Conservation (phyloP, 768 basidiomycete species). For the Boletellus ananiceps region DNA sequence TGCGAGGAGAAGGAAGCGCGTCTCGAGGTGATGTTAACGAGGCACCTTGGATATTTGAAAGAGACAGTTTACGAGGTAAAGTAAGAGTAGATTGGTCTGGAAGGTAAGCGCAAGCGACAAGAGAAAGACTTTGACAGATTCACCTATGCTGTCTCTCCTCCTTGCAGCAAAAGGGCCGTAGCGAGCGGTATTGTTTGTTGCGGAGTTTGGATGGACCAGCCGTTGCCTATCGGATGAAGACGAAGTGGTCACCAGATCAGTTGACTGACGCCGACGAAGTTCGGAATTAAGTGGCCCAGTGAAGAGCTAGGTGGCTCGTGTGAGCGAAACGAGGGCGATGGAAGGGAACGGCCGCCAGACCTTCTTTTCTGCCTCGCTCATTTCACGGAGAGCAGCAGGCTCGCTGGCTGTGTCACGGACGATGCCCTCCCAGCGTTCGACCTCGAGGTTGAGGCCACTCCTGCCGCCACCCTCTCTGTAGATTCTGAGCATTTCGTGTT, state of each 20-base stretch:
- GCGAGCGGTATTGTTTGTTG: constrained; percentile 51
- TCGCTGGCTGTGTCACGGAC: constrained; percentile 71
- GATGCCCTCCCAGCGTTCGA: constrained; percentile 87
- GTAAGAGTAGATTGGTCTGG: constrained; percentile 56
- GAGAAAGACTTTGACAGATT: constrained; percentile 1
- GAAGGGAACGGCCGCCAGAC: constrained; percentile 37
- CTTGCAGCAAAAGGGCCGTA: constrained; percentile 55
- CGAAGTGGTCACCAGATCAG: constrained; percentile 62
- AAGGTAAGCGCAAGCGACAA: constrained; percentile 10
- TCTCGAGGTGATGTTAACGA: constrained; percentile 59
- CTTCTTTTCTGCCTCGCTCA: constrained; percentile 85
- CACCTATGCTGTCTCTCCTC: constrained; percentile 70
- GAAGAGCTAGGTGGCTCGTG: constrained; percentile 57
- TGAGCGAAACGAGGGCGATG: constrained; percentile 21
- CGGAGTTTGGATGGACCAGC: constrained; percentile 45
- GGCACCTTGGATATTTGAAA: constrained; percentile 52
- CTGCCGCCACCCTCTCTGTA: constrained; percentile 76
- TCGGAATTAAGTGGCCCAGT: constrained; percentile 80
- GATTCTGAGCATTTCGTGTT: constrained; percentile 78
- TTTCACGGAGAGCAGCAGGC: constrained; percentile 73
- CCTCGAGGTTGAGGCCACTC: constrained; percentile 74
- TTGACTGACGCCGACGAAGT: constrained; percentile 79
- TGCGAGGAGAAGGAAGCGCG: constrained; percentile 58
- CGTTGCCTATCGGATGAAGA: constrained; percentile 59
- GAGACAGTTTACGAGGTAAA: constrained; percentile 63